Percentiles rank a stretch among this genome's conserved stretches.
These are phyloP conservation scores for Melaleuca quinquenervia DNA, from an alignment of 345 rosid species.

Conservation along the genomic window DNA sequence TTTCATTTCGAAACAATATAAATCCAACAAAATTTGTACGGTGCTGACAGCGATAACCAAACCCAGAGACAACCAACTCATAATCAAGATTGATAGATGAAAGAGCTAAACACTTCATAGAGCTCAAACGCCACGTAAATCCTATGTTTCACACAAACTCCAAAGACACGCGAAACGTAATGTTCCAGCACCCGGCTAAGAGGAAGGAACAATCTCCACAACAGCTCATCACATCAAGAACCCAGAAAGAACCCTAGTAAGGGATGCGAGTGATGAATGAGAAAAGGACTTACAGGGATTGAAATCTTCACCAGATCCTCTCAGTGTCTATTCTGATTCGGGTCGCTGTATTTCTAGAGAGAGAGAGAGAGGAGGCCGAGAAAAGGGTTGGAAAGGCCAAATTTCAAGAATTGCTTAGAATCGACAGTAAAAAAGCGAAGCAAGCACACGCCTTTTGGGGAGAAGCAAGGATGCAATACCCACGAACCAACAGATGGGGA, in stretches of 20 bases:
- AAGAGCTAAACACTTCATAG: background rate
- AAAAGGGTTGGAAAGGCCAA: background rate
- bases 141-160: background rate
- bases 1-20: background rate
- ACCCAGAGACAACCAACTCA: background rate
- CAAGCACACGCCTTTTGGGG: background rate
- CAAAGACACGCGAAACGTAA: background rate
- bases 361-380: background rate
- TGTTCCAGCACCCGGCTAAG: background rate
- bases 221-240: background rate
- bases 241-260: background rate
- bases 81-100: background rate
- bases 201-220: background rate
- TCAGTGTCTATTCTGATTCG: constrained; percentile 1
- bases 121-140: background rate
- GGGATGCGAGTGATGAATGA: background rate
- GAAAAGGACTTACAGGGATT: constrained; percentile 14
- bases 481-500: background rate
- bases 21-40: background rate
- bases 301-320: constrained; percentile 4
- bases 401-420: background rate
- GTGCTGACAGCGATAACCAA: background rate
- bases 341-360: background rate
- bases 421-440: background rate
- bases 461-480: background rate